phyloP scores from a whole-genome alignment of 2,329 filamentous ascomycete species.

The Kalaharituber pfeilii region DNA sequence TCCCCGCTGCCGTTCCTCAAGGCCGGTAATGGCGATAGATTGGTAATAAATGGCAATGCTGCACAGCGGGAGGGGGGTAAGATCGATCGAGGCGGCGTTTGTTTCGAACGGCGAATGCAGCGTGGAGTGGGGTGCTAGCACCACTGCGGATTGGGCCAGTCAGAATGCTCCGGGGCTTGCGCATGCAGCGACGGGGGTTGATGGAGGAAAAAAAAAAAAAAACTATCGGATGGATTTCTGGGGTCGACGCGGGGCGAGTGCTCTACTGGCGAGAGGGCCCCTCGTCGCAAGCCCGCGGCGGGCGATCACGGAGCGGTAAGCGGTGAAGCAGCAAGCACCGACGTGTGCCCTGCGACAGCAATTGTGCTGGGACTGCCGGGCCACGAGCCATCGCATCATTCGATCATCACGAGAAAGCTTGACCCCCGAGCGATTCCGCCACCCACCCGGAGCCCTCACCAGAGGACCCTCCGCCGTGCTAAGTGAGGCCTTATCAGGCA shows the following conservation, averaged over 20 bases:
- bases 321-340: too few species aligned
- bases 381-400: neutral
- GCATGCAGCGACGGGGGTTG: too few species aligned
- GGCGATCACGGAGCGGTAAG: too few species aligned
- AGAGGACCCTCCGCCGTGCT: too few species aligned
- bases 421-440: too few species aligned
- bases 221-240: neutral
- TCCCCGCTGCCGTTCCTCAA: neutral
- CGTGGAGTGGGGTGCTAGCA: neutral
- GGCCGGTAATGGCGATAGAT: neutral
- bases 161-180: too few species aligned
- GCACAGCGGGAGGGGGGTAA: too few species aligned
- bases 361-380: neutral
- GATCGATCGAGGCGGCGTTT: neutral
- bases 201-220: neutral
- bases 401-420: neutral
- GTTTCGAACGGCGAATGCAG: neutral
- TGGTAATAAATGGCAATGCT: neutral
- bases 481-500: neutral
- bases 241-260: neutral
- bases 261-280: neutral
- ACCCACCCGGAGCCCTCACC: too few species aligned
- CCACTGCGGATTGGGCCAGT: too few species aligned
- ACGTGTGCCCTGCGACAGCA: too few species aligned
- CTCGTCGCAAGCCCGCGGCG: too few species aligned